phyloP scores from a whole-genome alignment of 805 yeast genomes.

The Wickerhamiella shivajii region DNA sequence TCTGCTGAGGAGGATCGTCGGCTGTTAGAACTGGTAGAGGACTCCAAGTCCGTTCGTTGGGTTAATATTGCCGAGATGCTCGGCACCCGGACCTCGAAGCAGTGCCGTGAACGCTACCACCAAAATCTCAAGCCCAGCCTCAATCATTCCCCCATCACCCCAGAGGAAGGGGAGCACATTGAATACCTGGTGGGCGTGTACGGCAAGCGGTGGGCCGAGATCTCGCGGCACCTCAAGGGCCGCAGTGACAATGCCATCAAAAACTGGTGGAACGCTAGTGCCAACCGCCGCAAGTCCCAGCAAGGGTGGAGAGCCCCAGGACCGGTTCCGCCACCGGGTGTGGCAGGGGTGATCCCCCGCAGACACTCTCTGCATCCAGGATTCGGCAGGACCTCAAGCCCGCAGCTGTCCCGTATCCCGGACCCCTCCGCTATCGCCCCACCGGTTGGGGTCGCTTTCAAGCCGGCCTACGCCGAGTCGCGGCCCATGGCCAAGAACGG shows the following conservation, averaged over 20 bases:
- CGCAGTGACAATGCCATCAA: constrained; percentile 83
- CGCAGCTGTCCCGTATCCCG: too few relatives aligned
- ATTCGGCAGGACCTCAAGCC: too few relatives aligned
- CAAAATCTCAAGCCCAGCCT: constrained; percentile 79
- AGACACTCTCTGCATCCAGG: not conserved
- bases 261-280: constrained; percentile 96
- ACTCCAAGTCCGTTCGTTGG: constrained; percentile 78
- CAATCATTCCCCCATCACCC: constrained; percentile 67
- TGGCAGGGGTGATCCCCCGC: not conserved
- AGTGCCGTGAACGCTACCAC: constrained; percentile 81
- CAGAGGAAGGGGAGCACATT: constrained; percentile 69
- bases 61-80: constrained; percentile 64
- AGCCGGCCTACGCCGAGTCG: constrained; percentile 14
- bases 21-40: constrained; percentile 50
- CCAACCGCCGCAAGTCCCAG: constrained; percentile 49
- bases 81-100: constrained; percentile 74
- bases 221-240: constrained; percentile 75
- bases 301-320: constrained; percentile 3
- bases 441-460: constrained; percentile 14
- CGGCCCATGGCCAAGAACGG: constrained; percentile 1
- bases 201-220: constrained; percentile 91
- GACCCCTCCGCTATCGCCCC: too few relatives aligned
- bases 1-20: constrained; percentile 69
- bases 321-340: not conserved
- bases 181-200: constrained; percentile 63